phyloP scores from a whole-genome alignment of 208 protist genomes.

The Leishmania amazonensis region DNA sequence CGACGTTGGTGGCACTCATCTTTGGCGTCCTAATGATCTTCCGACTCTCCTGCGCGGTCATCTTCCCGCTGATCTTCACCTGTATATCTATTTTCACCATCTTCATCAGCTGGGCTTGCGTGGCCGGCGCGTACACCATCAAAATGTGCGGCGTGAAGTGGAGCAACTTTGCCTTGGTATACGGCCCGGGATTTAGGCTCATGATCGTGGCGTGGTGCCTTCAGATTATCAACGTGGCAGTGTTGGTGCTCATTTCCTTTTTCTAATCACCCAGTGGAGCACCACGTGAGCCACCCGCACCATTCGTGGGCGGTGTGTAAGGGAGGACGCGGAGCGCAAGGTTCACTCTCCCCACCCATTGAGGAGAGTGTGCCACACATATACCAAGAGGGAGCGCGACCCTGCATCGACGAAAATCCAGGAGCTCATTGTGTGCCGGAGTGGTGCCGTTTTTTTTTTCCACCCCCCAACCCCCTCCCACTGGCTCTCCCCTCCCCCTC shows the following conservation, averaged over 20 bases:
- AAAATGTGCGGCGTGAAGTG: slow-evolving; percentile 6
- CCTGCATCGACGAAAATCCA: too few species aligned
- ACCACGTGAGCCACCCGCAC: neutral
- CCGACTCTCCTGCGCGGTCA: slow-evolving; percentile 12
- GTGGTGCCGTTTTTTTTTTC: too few species aligned
- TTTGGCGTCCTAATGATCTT: slow-evolving; percentile 32
- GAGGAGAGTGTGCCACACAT: too few species aligned
- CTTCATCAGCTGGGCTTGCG: slow-evolving; percentile 25
- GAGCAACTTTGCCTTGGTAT: neutral
- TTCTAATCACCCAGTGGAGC: neutral
- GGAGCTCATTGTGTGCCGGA: too few species aligned
- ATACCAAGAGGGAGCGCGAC: too few species aligned
- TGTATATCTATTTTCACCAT: slow-evolving; percentile 22
- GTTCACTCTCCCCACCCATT: too few species aligned
- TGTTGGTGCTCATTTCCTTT: slow-evolving; percentile 1
- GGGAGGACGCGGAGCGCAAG: neutral
- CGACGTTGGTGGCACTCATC: slow-evolving; percentile 31
- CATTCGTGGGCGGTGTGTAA: neutral
- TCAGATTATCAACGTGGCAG: slow-evolving; percentile 25
- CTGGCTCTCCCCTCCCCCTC: too few species aligned
- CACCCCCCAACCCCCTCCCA: too few species aligned
- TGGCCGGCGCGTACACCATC: slow-evolving; percentile 10
- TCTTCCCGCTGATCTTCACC: slow-evolving; percentile 29
- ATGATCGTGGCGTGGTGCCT: slow-evolving; percentile 28
- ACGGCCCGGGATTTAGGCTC: slow-evolving; percentile 34